Evolutionary conservation across 306 rosid species (phyloP), one percentile per base, ranked within the genome.

Genomic region (Lathyrus tuberosus): DNA sequence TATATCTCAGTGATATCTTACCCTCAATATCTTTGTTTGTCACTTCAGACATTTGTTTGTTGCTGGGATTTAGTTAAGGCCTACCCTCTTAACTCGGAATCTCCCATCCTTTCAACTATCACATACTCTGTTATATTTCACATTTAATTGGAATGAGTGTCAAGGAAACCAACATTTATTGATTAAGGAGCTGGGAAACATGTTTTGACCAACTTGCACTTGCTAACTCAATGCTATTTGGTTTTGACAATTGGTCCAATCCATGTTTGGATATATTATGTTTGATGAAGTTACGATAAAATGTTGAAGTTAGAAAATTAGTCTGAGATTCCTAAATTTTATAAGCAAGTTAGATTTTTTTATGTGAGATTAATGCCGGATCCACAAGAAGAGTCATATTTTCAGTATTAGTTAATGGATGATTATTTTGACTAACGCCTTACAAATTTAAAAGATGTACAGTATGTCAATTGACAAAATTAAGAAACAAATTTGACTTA

Each of bases 1-100:
- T 54, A 72, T 65, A 61, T 72, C 62, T 57, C 63, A 33, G 43
- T 69, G 74, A 72, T 77, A 62, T 72, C 79, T 73, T 18, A 48
- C 65, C 73, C 84, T 70, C 56, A 59, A 30, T 71, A 62, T 84
- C 77, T 74, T 49, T 66, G 79, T 79, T 67, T 71, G 58, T 78
- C 72, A 67, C 76, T 48, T 46, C 37, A 49, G 62, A 62, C 80
- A 46, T 72, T 61, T 67, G 46, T 74, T 66, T 59, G 18, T 53
- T 76, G 72, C 78, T 74, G 57, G 24, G 26, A 62, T 63, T 73
- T 58, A 64, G 62, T 77, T 74, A 61, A 71, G 66, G 71, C 8
- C 3, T 43, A 31, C 41, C 67, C 68, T 73, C 65, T 72, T 48
- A 57, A 38, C 43, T 69, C 3, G 44, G 66, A 77, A 48, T 70